Evolutionary conservation across 768 basidiomycete genomes (phyloP).

Genomic region (Chlorophyllum brunneum): DNA sequence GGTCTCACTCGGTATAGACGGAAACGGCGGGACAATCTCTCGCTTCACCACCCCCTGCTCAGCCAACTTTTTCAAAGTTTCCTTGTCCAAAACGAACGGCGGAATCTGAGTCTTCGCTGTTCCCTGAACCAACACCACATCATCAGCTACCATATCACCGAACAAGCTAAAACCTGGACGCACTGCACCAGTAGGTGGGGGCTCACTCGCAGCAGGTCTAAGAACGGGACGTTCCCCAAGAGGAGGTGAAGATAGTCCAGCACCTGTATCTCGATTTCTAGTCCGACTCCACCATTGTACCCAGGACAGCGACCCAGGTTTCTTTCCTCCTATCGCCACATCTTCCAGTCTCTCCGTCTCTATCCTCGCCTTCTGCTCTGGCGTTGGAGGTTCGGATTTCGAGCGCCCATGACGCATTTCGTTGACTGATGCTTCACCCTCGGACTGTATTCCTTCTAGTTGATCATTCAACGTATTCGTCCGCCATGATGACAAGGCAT

Average conservation of each 20-base stretch:
- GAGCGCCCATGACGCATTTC: conserved; percentile 18
- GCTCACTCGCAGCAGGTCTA: conserved; percentile 18
- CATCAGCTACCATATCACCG: background rate
- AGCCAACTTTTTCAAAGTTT: background rate
- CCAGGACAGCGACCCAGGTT: conserved; percentile 68
- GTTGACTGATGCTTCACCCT: conserved; percentile 21
- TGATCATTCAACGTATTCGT: conserved; percentile 30
- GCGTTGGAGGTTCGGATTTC: conserved; percentile 32
- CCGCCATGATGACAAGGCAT: conserved; percentile 72
- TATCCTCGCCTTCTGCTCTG: conserved; percentile 15
- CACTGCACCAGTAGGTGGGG: conserved; percentile 16
- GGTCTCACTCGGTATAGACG: conserved; percentile 30
- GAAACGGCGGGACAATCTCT: conserved; percentile 38
- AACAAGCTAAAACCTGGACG: background rate
- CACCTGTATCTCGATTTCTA: conserved; percentile 28
- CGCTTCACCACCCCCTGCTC: background rate
- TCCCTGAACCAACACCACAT: background rate
- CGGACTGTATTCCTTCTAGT: conserved; percentile 19
- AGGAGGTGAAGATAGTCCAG: conserved; percentile 1
- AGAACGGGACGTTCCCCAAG: conserved; percentile 14
- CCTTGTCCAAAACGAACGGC: background rate
- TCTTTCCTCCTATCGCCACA: conserved; percentile 22
- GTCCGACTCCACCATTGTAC: conserved; percentile 81
- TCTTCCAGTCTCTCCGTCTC: conserved; percentile 14
- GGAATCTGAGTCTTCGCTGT: background rate